Percentiles rank a stretch among this genome's conserved stretches.
Conservation (phyloP, 257 asterid genomes). For the Apocynum venetum region DNA sequence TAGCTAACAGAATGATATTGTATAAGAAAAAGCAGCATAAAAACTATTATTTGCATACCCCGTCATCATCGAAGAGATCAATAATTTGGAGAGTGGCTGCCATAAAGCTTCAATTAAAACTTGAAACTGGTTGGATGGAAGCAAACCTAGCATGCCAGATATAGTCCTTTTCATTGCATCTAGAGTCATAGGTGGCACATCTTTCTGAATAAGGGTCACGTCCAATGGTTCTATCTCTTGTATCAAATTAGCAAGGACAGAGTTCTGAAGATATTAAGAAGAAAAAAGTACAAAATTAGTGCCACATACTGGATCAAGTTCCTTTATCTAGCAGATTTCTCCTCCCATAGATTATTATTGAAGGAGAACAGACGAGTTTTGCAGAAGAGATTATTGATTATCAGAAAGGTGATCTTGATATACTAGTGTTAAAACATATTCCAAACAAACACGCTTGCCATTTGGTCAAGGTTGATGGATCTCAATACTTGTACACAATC, state of each 20-base stretch:
- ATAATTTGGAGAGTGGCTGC: conserved; percentile 86
- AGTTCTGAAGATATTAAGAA: conserved; percentile 38
- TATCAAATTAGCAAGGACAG: conserved; percentile 56
- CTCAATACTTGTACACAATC: not conserved
- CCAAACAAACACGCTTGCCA: not conserved
- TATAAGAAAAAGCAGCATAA: not conserved
- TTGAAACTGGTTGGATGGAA: conserved; percentile 92
- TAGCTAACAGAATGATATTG: not conserved
- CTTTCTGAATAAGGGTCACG: conserved; percentile 84
- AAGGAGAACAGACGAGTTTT: not conserved
- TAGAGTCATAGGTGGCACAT: conserved; percentile 71
- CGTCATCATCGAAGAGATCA: conserved; percentile 91
- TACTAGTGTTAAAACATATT: not conserved
- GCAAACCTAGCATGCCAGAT: conserved; percentile 89
- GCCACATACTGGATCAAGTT: not conserved
- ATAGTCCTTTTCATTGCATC: conserved; percentile 98
- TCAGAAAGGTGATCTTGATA: not conserved
- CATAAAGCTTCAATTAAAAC: conserved; percentile 83
- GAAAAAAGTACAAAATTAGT: not conserved
- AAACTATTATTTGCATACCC: conserved; percentile 46
- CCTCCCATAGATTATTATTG: not conserved
- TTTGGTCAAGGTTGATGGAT: not conserved
- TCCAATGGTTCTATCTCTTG: conserved; percentile 94
- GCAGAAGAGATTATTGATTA: not conserved
- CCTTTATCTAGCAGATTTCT: not conserved